Evolutionary conservation across 2,329 filamentous ascomycete species (phyloP).

Genomic region (Penicillium sp.): DNA sequence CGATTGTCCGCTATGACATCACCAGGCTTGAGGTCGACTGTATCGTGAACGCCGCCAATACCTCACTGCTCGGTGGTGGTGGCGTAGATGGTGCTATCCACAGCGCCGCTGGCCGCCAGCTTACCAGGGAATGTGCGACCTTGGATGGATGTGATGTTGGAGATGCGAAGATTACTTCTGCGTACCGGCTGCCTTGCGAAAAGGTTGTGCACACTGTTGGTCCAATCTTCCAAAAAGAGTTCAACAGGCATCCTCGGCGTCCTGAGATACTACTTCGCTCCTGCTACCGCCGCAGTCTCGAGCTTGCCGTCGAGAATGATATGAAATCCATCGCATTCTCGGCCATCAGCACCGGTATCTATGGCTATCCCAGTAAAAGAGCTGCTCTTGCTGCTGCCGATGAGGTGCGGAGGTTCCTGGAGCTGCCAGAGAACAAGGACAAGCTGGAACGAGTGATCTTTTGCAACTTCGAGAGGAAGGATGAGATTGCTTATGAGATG

Average conservation of each 20-base stretch:
- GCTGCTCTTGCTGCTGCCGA: conserved; percentile 76
- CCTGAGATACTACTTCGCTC: conserved; percentile 56
- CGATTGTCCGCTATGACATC: conserved; percentile 77
- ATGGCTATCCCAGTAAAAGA: conserved; percentile 78
- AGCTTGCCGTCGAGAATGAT: conserved; percentile 71
- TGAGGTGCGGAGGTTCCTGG: conserved; percentile 63
- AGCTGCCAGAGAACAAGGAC: conserved; percentile 45
- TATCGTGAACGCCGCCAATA: conserved; percentile 94
- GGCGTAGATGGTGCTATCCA: conserved; percentile 92
- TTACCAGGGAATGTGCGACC: conserved; percentile 73
- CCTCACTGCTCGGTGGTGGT: conserved; percentile 78
- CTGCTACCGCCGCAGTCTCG: conserved; percentile 75
- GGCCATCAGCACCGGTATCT: conserved; percentile 85
- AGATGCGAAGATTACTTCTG: conserved; percentile 79
- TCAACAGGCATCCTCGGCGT: conserved; percentile 42
- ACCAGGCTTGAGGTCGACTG: conserved; percentile 77
- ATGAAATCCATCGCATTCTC: conserved; percentile 80
- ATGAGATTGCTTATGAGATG: conserved; percentile 73
- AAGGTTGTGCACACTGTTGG: conserved; percentile 92
- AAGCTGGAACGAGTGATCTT: conserved; percentile 77
- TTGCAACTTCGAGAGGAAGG: conserved; percentile 80
- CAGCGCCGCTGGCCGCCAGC: conserved; percentile 71
- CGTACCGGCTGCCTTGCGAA: conserved; percentile 74
- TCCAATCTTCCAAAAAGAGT: conserved; percentile 68
- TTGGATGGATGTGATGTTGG: conserved; percentile 79